Evolutionary conservation across 2,329 filamentous ascomycete species (phyloP).

Genomic region (Ilyonectria robusta): DNA sequence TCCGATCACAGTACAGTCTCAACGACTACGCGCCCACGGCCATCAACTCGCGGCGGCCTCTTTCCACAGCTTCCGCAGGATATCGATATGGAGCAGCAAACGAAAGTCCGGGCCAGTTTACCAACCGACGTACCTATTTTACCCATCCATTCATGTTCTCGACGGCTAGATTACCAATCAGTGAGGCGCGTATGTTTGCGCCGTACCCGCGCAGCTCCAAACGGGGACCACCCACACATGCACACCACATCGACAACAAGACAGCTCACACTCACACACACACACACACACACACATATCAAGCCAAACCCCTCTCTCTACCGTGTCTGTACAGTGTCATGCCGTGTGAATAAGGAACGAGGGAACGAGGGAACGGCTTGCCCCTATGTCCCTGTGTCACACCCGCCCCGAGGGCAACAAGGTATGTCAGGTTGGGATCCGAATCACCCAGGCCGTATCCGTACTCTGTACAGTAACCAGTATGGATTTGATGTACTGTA

Average conservation of each 20-base stretch:
- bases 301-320: conserved; percentile 8
- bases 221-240: conserved; percentile 16
- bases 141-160: conserved; percentile 34
- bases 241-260: conserved; percentile 23
- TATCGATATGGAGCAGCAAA: conserved; percentile 15
- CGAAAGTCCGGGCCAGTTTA: conserved; percentile 27
- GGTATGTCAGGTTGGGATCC: conserved; percentile 4
- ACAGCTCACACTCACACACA: conserved; percentile 11
- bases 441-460: conserved; percentile 6
- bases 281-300: conserved; percentile 12
- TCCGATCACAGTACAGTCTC: conserved; percentile 17
- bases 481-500: conserved; percentile 11
- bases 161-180: conserved; percentile 36
- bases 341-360: conserved; percentile 9
- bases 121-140: conserved; percentile 20
- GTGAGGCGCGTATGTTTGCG: conserved; percentile 27
- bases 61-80: conserved; percentile 9
- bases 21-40: conserved; percentile 2
- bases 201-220: conserved; percentile 19
- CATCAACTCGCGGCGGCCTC: conserved; percentile 23
- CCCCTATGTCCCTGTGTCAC: conserved; percentile 2
- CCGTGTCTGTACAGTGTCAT: conserved; percentile 17
- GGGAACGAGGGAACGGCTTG: conserved; percentile 7
- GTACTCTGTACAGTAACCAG: conserved; percentile 20
- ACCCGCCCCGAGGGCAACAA: not conserved